Conservation (phyloP, 2,329 filamentous ascomycete genomes). For the Cytospora chrysosperma region DNA sequence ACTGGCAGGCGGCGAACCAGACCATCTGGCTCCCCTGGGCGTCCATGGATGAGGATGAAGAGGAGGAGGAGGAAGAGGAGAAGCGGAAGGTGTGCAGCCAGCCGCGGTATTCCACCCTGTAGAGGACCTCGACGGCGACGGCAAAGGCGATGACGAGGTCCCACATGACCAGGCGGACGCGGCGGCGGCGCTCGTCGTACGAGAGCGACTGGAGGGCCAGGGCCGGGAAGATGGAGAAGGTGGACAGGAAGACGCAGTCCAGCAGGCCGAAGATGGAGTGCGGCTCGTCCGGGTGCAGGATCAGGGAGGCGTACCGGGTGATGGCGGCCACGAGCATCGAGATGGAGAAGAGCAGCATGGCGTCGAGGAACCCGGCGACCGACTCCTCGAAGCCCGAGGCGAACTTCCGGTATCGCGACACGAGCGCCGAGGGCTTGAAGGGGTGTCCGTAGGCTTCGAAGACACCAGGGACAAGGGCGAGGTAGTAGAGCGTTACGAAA, state of each 20-base stretch:
- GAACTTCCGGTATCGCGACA: background rate
- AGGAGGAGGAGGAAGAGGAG: background rate
- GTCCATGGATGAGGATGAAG: background rate
- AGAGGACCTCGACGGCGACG: conserved; percentile 26
- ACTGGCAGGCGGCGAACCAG: conserved; percentile 19
- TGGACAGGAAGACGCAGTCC: conserved; percentile 18
- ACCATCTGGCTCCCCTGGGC: conserved; percentile 3
- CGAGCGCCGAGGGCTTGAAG: background rate
- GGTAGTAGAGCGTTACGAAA: conserved; percentile 22
- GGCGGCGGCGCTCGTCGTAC: conserved; percentile 22
- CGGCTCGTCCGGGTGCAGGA: conserved; percentile 15
- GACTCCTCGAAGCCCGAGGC: conserved; percentile 5
- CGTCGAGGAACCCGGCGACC: background rate
- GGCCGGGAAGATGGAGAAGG: conserved; percentile 19
- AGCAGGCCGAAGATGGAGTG: conserved; percentile 22
- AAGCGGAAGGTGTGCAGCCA: conserved; percentile 1
- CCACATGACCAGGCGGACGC: conserved; percentile 28
- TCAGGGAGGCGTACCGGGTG: conserved; percentile 14
- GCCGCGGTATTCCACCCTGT: conserved; percentile 21
- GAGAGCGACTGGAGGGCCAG: conserved; percentile 22
- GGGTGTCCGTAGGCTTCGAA: conserved; percentile 13
- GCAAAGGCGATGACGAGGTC: conserved; percentile 23
- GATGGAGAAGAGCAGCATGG: conserved; percentile 22
- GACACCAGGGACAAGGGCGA: conserved; percentile 12
- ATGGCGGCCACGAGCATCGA: conserved; percentile 22